A percentile compares a stretch with the other conserved stretches of the same genome.
Conservation (phyloP, 495 filamentous ascomycete species). For the Penicillium arizonense region DNA sequence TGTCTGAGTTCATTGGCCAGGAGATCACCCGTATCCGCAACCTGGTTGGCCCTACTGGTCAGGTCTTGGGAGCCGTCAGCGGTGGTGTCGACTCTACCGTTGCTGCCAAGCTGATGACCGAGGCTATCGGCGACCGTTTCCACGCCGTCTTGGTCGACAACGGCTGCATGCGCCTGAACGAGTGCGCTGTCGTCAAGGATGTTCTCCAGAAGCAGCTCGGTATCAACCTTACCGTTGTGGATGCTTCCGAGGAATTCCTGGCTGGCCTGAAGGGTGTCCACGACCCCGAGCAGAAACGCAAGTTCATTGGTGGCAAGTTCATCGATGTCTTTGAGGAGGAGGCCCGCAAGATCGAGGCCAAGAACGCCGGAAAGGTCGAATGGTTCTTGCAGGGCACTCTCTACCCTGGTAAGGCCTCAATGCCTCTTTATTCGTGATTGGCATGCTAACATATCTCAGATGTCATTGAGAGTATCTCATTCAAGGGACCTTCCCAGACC, state of each 20-base stretch:
- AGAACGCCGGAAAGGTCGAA: conserved; percentile 62
- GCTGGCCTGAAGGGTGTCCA: conserved; percentile 66
- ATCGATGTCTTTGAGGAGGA: conserved; percentile 84
- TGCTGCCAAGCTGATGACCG: conserved; percentile 79
- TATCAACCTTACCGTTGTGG: conserved; percentile 87
- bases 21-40: conserved; percentile 74
- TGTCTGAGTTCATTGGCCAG: conserved; percentile 74
- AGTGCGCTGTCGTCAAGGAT: conserved; percentile 76
- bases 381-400: conserved; percentile 82
- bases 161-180: conserved; percentile 82
- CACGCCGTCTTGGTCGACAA: conserved; percentile 88
- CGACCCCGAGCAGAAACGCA: conserved; percentile 90
- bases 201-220: conserved; percentile 73
- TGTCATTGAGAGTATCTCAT: conserved; percentile 78
- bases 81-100: conserved; percentile 93
- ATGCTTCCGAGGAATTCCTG: conserved; percentile 76
- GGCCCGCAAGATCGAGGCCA: conserved; percentile 71
- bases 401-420: conserved; percentile 48
- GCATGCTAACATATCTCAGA: conserved; percentile 46
- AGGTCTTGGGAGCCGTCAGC: conserved; percentile 78
- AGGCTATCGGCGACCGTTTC: conserved; percentile 83
- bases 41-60: conserved; percentile 73
- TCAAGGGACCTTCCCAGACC: conserved; percentile 77
- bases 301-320: conserved; percentile 83
- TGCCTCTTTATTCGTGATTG: no score